These are phyloP conservation scores for Beauveria caledonica DNA, from an alignment of 2,329 filamentous ascomycete genomes.

Conservation along the genomic window DNA sequence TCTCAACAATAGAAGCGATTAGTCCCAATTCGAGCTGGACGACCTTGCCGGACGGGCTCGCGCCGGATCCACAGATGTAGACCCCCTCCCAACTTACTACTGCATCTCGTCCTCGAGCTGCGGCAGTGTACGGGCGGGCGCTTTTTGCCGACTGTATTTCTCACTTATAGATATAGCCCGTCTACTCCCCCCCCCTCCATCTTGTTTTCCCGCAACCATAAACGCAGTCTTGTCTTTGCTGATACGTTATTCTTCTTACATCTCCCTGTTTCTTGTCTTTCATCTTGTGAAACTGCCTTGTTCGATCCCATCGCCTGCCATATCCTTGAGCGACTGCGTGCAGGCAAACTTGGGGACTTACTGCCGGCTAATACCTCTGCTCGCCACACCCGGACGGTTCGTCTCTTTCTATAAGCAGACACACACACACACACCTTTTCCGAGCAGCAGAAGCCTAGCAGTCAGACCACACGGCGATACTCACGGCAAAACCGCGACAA, in stretches of 20 bases:
- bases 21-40: background rate
- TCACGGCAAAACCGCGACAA: background rate
- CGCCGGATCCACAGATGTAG: slow-evolving; percentile 1
- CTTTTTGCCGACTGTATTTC: background rate
- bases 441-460: background rate
- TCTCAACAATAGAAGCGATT: slow-evolving; percentile 4
- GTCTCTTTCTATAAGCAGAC: background rate
- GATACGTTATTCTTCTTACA: background rate
- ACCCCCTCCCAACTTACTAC: background rate
- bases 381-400: slow-evolving; percentile 5
- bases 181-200: background rate
- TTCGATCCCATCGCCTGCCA: slow-evolving; percentile 1
- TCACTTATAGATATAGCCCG: slow-evolving; percentile 9
- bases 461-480: background rate
- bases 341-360: background rate
- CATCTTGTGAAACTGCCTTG: slow-evolving; percentile 4
- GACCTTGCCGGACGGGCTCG: slow-evolving; percentile 3
- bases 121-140: slow-evolving; percentile 1
- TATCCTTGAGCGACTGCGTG: background rate
- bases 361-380: background rate
- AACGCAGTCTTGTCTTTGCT: background rate
- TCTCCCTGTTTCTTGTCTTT: slow-evolving; percentile 2
- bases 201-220: background rate
- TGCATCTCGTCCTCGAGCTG: background rate
- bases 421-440: background rate